These are phyloP conservation scores for Buxus sempervirens DNA, from an alignment of 164 flowering plant species.

Conservation along the genomic window DNA sequence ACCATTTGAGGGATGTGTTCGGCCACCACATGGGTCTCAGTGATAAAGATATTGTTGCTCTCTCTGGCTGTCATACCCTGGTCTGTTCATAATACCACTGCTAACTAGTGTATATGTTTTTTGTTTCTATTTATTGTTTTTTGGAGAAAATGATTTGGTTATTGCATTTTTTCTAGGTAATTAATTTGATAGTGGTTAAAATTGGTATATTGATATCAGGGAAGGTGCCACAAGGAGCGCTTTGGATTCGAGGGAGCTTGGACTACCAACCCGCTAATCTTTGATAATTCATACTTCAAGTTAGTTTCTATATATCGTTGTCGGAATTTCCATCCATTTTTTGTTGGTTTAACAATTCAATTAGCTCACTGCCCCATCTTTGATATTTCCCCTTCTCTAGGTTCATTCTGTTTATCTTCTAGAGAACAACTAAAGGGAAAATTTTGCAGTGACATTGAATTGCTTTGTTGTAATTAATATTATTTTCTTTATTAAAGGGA, in stretches of 20 bases:
- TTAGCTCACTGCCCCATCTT: too few species aligned
- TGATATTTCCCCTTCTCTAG: too few species aligned
- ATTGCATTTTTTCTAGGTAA: too few species aligned
- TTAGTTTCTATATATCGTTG: constrained; percentile 9
- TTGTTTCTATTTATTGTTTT: neutral
- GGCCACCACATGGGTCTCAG: constrained; percentile 44
- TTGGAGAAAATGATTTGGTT: too few species aligned
- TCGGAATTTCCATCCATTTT: too few species aligned
- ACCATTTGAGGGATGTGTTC: constrained; percentile 53
- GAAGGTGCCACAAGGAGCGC: constrained; percentile 64
- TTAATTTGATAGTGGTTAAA: too few species aligned
- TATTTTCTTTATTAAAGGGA: constrained; percentile 23
- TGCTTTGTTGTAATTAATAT: too few species aligned
- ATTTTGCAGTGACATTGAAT: too few species aligned
- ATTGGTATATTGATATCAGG: constrained; percentile 27
- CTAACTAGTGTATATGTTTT: too few species aligned
- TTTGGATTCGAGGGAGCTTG: constrained; percentile 73
- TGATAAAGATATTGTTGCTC: constrained; percentile 55
- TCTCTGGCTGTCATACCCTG: constrained; percentile 62
- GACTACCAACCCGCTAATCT: constrained; percentile 52
- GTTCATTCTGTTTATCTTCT: too few species aligned
- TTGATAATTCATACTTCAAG: constrained; percentile 61
- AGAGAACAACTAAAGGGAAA: too few species aligned
- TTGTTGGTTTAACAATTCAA: too few species aligned
- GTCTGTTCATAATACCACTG: constrained; percentile 24